These are phyloP conservation scores for Dioscorea cayenensis DNA, from an alignment of 116 monocot genomes.

Conservation along the genomic window DNA sequence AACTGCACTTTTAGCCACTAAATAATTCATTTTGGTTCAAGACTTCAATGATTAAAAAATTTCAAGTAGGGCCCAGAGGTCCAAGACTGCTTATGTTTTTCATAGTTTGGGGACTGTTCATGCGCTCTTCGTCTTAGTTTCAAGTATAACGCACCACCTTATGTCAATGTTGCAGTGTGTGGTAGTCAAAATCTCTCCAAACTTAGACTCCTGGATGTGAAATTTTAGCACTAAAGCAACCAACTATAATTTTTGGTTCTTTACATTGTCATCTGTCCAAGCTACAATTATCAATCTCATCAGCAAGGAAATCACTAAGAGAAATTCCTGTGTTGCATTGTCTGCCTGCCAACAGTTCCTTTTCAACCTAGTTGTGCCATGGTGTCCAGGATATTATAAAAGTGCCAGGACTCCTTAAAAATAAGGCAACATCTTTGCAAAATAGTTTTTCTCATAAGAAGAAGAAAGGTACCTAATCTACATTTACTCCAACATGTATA, in stretches of 20 bases:
- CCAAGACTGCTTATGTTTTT: no score
- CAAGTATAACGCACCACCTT: neutral
- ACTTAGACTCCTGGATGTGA: conserved; percentile 78
- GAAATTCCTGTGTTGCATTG: conserved; percentile 58
- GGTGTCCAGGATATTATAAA: conserved; percentile 81
- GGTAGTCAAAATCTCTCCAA: conserved; percentile 70
- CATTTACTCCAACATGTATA: neutral
- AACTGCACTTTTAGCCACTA: neutral
- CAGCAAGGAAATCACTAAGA: conserved; percentile 79
- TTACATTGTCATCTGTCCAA: conserved; percentile 60
- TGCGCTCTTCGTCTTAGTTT: no score
- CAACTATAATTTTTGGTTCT: conserved; percentile 50
- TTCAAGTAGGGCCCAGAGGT: no score
- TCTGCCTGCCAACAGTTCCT: conserved; percentile 58
- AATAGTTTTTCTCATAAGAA: conserved; percentile 46
- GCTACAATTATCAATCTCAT: conserved; percentile 63
- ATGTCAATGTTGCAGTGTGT: conserved; percentile 41
- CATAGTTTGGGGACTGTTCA: no score
- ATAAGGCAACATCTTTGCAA: conserved; percentile 58
- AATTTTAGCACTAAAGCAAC: conserved; percentile 40
- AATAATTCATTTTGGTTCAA: no score
- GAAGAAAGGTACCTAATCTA: conserved; percentile 47
- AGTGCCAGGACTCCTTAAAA: conserved; percentile 78
- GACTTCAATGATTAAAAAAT: no score
- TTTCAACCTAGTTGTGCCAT: conserved; percentile 84